phyloP scores from a whole-genome alignment of 1,284 basidiomycete genomes.

The Trametes versicolor region DNA sequence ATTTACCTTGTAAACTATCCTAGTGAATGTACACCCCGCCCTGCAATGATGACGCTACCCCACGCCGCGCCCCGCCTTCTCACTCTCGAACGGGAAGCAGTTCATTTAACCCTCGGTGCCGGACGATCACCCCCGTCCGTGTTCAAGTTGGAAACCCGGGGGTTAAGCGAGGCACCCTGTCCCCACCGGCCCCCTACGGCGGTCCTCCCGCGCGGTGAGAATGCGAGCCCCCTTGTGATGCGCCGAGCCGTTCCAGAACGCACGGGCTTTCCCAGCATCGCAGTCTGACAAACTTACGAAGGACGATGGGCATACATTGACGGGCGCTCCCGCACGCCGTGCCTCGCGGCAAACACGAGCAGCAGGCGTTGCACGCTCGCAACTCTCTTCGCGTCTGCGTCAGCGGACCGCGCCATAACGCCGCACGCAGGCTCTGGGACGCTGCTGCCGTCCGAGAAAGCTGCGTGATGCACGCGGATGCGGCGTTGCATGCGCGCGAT shows the following conservation, averaged over 20 bases:
- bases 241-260: conserved; percentile 23
- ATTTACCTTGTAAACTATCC: conserved; percentile 17
- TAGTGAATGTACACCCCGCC: conserved; percentile 1
- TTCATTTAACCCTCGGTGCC: conserved; percentile 29
- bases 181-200: conserved; percentile 18
- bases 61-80: conserved; percentile 7
- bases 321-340: conserved; percentile 13
- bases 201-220: conserved; percentile 25
- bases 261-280: conserved; percentile 30
- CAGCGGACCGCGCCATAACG: conserved; percentile 27
- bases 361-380: conserved; percentile 27
- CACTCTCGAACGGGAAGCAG: conserved; percentile 21
- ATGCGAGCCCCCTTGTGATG: conserved; percentile 28
- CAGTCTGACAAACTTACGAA: conserved; percentile 21
- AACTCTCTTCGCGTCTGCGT: conserved; percentile 21
- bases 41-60: conserved; percentile 1
- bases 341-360: conserved; percentile 40
- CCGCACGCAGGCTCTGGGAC: conserved; percentile 14
- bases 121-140: conserved; percentile 11
- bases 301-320: conserved; percentile 15
- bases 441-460: conserved; percentile 10
- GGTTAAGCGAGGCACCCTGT: neutral
- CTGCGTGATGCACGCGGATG: conserved; percentile 31
- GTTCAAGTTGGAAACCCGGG: neutral
- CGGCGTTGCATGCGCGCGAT: conserved; percentile 26